Evolutionary conservation across 805 yeast genomes (phyloP), one percentile per base, ranked within the genome.

Genomic region (Yarrowia osloensis): DNA sequence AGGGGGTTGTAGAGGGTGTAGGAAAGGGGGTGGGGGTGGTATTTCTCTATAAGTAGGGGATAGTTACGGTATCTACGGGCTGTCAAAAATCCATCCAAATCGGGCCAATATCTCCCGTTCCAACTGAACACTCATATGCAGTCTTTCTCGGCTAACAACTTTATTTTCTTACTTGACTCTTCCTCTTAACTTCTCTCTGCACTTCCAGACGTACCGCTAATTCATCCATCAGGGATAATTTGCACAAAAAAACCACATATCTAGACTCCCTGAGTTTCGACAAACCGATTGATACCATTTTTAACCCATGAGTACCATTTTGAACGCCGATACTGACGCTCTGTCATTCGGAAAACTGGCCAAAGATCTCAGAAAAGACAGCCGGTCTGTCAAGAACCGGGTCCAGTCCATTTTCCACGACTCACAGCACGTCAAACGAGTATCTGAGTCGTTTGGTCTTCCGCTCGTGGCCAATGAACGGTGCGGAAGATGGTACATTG

Each of bases 401-500:
- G 76, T 91, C 2, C 89, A 85, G 46, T 89, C 96, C n/a, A 90
- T 92, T 17, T 69, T 85, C 0, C 79, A 82, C 44, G 97, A 92
- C 72, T 76, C 85, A 6, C 59, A 74, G 17, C 89, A 85, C 74
- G 81, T 89, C 0, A 69, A 71, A 8, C 73, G 75, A 1, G 85
- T 85, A 1, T 70, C 72, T 1, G 72, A 76, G 0, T 71, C 79
- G 0, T 82, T 76, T 69, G 62, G 46, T 0, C 70, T 72, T 13
- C 81, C 76, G 13, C 67, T 79, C 3, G 74, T 78, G 1, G 89
- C 97, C 5, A 92, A 92, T 74, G 94, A 89, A 74, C 77, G 97
- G 63, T 91, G 97, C 76, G 97, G 97, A 0, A 73, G 85, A 15
- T 92, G 97, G 97, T 92, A 92, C 71, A 84, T 88, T 3, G 79